Evolutionary conservation across 164 flowering plant genomes (phyloP).

Genomic region (Vitis riparia): DNA sequence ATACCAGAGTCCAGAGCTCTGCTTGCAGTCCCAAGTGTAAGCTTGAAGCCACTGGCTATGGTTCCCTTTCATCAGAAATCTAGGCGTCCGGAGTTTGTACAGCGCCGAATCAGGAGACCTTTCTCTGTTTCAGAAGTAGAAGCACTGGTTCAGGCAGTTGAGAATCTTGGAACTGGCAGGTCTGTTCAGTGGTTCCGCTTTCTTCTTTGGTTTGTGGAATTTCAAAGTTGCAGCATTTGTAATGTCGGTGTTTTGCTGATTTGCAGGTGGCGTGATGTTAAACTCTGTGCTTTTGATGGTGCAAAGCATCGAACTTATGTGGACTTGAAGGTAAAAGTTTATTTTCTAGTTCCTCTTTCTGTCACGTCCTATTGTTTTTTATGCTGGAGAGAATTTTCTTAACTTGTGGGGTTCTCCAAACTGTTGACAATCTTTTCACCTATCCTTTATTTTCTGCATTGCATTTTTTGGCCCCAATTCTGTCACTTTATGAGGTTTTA

Average conservation of each 20-base stretch:
- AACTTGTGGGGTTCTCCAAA: too few relatives aligned
- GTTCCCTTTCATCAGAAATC: background rate
- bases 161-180: slow-evolving; percentile 12
- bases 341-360: background rate
- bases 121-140: slow-evolving; percentile 11
- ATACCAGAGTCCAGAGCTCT: slow-evolving; percentile 54
- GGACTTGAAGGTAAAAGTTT: slow-evolving; percentile 2
- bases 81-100: background rate
- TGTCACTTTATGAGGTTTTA: too few relatives aligned
- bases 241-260: background rate
- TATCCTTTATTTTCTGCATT: too few relatives aligned
- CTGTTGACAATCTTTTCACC: too few relatives aligned
- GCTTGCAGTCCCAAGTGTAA: slow-evolving; percentile 52
- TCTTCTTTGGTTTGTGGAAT: background rate
- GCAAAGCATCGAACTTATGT: slow-evolving; percentile 8
- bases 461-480: too few relatives aligned
- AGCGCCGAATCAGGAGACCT: slow-evolving; percentile 11
- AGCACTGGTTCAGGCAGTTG: slow-evolving; percentile 15
- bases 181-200: background rate
- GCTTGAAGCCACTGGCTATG: slow-evolving; percentile 48
- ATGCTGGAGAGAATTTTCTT: too few relatives aligned
- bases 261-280: slow-evolving; percentile 6
- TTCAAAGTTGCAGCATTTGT: background rate
- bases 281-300: slow-evolving; percentile 2
- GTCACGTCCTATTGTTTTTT: too few relatives aligned